Evolutionary conservation across 495 filamentous ascomycete genomes (phyloP).

Genomic region (Penicillium simplicissimum): DNA sequence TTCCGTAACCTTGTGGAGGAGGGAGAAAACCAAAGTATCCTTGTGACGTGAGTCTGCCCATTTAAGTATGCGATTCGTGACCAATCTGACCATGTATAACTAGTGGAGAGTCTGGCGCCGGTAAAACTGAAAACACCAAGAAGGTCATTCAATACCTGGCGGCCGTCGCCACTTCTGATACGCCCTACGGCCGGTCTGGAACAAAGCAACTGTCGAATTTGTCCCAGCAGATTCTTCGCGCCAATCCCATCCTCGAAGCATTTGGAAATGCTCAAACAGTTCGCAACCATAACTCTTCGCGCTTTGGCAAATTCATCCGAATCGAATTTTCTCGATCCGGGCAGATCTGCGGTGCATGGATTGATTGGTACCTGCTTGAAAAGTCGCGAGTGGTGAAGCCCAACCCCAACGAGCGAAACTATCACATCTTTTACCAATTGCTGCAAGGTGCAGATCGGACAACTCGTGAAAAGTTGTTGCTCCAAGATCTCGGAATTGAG

Average conservation of each 20-base stretch:
- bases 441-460: constrained; percentile 74
- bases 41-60: constrained; percentile 69
- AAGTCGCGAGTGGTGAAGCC: constrained; percentile 94
- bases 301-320: constrained; percentile 98
- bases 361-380: constrained; percentile 97
- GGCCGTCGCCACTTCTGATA: constrained; percentile 84
- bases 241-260: constrained; percentile 96
- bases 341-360: constrained; percentile 92
- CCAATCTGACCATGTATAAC: constrained; percentile 14
- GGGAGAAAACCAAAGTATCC: constrained; percentile 93
- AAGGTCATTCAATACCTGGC: constrained; percentile 99
- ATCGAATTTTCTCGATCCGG: constrained; percentile 92
- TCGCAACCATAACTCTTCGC: constrained; percentile 96
- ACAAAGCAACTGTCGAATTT: constrained; percentile 75
- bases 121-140: constrained; percentile 99
- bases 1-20: constrained; percentile 95
- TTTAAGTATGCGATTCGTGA: background rate
- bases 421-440: constrained; percentile 97
- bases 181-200: constrained; percentile 61
- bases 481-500: constrained; percentile 70
- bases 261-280: constrained; percentile 99
- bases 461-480: constrained; percentile 72
- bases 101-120: constrained; percentile 92
- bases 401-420: constrained; percentile 85
- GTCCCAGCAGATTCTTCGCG: constrained; percentile 94